Conservation (phyloP, 2,329 filamentous ascomycete species). For the Neofusicoccum sp. region DNA sequence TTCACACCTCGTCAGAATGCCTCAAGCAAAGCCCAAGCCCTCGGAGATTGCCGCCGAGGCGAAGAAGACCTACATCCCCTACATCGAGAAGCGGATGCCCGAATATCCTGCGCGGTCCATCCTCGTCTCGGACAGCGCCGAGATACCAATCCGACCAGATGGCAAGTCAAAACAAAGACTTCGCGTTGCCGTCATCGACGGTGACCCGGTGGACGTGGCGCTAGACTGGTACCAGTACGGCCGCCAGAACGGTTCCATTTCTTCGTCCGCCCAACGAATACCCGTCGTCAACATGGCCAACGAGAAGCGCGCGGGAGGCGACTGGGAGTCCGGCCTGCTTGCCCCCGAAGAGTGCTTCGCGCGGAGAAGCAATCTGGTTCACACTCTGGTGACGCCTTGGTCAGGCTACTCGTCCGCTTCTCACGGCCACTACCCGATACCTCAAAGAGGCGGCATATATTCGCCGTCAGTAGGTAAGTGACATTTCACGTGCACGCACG, state of each 20-base stretch:
- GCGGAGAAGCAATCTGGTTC: slow-evolving; percentile 72
- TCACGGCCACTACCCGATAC: slow-evolving; percentile 68
- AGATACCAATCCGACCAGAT: slow-evolving; percentile 48
- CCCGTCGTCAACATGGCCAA: slow-evolving; percentile 75
- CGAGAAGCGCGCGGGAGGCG: slow-evolving; percentile 75
- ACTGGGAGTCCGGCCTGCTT: slow-evolving; percentile 70
- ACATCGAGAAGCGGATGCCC: slow-evolving; percentile 61
- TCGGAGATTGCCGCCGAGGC: slow-evolving; percentile 73
- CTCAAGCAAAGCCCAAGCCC: slow-evolving; percentile 62
- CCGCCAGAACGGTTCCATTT: slow-evolving; percentile 29
- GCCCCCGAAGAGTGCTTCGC: slow-evolving; percentile 74
- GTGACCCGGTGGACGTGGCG: slow-evolving; percentile 55
- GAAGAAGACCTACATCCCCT: slow-evolving; percentile 70
- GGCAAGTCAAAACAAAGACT: slow-evolving; percentile 46
- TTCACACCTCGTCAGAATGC: slow-evolving; percentile 47
- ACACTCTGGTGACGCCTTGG: slow-evolving; percentile 66
- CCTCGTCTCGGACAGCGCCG: slow-evolving; percentile 51
- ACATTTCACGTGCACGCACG: not conserved
- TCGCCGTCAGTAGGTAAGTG: slow-evolving; percentile 66
- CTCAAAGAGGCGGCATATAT: slow-evolving; percentile 68
- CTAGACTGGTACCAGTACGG: slow-evolving; percentile 58
- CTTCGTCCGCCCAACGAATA: slow-evolving; percentile 41
- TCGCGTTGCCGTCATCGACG: slow-evolving; percentile 48
- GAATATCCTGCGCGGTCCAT: slow-evolving; percentile 61
- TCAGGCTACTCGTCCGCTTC: slow-evolving; percentile 37